Conservation (phyloP, 2,329 filamentous ascomycete species). For the Calonectria honghensis region DNA sequence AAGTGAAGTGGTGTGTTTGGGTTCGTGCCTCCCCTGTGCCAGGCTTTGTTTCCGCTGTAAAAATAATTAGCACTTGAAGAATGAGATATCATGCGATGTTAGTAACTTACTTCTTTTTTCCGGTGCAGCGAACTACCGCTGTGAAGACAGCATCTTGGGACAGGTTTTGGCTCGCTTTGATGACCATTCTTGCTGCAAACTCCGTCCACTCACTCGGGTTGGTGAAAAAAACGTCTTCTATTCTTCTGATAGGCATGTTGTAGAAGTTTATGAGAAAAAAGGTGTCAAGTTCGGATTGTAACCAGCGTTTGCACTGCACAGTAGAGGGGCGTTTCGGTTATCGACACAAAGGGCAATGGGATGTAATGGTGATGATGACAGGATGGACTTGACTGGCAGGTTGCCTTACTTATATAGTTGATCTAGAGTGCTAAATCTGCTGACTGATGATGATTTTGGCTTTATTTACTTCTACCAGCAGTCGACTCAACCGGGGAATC, state of each 20-base stretch:
- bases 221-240: not conserved
- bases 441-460: not conserved
- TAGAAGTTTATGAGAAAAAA: not conserved
- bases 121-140: not conserved
- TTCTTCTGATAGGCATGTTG: slow-evolving; percentile 8
- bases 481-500: too few species aligned
- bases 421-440: not conserved
- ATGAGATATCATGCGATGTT: not conserved
- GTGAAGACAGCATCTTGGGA: not conserved
- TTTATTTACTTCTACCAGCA: too few species aligned
- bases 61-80: not conserved
- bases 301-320: too few species aligned
- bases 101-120: not conserved
- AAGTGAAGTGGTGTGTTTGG: slow-evolving; percentile 17
- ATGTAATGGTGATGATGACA: not conserved
- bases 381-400: not conserved
- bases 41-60: slow-evolving; percentile 1
- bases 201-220: slow-evolving; percentile 7
- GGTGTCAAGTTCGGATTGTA: too few species aligned
- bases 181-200: not conserved
- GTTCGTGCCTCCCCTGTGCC: slow-evolving; percentile 4
- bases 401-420: not conserved
- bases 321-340: too few species aligned
- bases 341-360: too few species aligned
- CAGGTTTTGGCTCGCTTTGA: not conserved